phyloP scores from a whole-genome alignment of 495 filamentous ascomycete species.

The Hypoxylon trugodes region DNA sequence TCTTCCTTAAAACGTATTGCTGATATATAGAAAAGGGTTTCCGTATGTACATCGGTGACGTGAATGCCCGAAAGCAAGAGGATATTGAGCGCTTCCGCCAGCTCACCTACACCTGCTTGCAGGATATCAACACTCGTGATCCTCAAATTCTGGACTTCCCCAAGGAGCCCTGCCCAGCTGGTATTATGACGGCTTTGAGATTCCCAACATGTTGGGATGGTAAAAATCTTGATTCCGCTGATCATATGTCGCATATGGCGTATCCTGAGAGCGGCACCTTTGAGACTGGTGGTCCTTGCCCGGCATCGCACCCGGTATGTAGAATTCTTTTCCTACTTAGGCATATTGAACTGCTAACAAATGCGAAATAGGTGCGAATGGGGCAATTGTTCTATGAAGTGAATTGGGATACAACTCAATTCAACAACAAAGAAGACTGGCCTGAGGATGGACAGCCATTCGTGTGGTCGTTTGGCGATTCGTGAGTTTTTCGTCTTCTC shows the following conservation, averaged over 20 bases:
- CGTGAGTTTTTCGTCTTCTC: not conserved
- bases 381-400: too few species aligned
- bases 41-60: constrained; percentile 45
- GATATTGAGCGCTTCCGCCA: constrained; percentile 36
- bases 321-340: too few species aligned
- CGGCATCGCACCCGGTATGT: constrained; percentile 32
- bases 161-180: constrained; percentile 38
- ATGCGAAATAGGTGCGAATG: too few species aligned
- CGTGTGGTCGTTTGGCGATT: constrained; percentile 45
- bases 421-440: constrained; percentile 45
- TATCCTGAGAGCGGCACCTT: constrained; percentile 46
- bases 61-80: constrained; percentile 33
- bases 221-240: constrained; percentile 43
- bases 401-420: constrained; percentile 47
- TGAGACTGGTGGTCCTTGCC: constrained; percentile 42
- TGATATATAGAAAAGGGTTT: too few species aligned
- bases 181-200: constrained; percentile 52
- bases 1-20: too few species aligned
- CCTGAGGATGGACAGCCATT: constrained; percentile 47
- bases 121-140: constrained; percentile 32
- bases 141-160: constrained; percentile 40
- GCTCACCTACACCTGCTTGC: constrained; percentile 44
- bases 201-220: constrained; percentile 51
- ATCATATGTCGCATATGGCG: constrained; percentile 47
- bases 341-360: too few species aligned